These are phyloP conservation scores for Aspergillus calidoustus DNA, from an alignment of 2,329 filamentous ascomycete species.

Conservation along the genomic window DNA sequence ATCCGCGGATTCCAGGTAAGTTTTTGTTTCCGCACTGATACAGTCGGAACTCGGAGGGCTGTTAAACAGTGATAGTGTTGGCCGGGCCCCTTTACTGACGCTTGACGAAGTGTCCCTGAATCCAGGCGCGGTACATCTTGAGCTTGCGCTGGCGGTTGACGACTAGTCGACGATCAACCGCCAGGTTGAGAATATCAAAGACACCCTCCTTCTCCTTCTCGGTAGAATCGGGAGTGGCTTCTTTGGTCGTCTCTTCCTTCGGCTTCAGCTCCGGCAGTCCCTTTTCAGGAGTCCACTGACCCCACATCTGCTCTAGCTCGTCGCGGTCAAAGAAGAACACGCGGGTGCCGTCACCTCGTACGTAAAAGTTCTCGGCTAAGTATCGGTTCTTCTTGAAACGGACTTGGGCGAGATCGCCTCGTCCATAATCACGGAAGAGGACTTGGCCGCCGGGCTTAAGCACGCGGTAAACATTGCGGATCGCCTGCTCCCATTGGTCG, in stretches of 20 bases:
- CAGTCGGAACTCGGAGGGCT: neutral
- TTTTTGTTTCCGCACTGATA: neutral
- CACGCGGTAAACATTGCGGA: constrained; percentile 78
- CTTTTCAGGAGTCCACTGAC: constrained; percentile 49
- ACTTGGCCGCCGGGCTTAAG: constrained; percentile 93
- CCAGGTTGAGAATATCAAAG: constrained; percentile 78
- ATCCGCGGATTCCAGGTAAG: neutral
- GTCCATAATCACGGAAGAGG: constrained; percentile 94
- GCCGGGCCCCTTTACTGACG: constrained; percentile 17
- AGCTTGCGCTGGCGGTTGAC: constrained; percentile 88
- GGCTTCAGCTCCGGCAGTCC: constrained; percentile 29
- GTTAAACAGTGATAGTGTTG: neutral
- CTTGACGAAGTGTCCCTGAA: constrained; percentile 52
- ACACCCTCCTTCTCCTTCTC: constrained; percentile 32
- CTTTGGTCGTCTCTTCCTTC: neutral
- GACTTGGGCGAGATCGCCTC: constrained; percentile 94
- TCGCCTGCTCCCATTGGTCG: constrained; percentile 78
- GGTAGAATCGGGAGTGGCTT: constrained; percentile 15
- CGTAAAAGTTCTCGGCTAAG: constrained; percentile 96
- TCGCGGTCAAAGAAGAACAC: constrained; percentile 97
- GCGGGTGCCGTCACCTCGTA: constrained; percentile 89
- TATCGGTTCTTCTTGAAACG: constrained; percentile 95
- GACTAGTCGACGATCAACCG: constrained; percentile 83
- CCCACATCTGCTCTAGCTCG: constrained; percentile 81
- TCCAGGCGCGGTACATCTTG: constrained; percentile 98